Base-by-base conservation (phyloP, 495 filamentous ascomycete species). In the Aspergillus leporis region DNA sequence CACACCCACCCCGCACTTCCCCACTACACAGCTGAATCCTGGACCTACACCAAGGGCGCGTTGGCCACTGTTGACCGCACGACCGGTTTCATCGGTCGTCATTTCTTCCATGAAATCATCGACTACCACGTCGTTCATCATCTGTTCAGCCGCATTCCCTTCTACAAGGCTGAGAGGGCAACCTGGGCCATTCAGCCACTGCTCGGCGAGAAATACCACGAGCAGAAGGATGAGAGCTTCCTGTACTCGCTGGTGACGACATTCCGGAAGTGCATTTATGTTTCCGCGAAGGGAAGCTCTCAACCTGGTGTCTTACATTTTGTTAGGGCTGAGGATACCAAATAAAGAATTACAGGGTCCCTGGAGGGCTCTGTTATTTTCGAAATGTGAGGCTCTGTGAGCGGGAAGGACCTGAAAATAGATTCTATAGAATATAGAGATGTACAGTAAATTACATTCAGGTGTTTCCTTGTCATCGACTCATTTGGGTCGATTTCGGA, bases 41-140 rank as follows among this genome's bases (percentile, higher is more conserved):
- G 91, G 92, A 93, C 87, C 70, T 96, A 87, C 71, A 85, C 90
- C 51, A 90, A 90, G 66, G 92, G 92, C 49, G 90, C 91, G 46
- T 88, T 91, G 46, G 87, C 89, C 36, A 96, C 91, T 36, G 90
- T 96, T 56, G 92, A 96, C 68, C 90, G 92, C 65, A 89, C 92
- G 66, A 90, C 93, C 63, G 91, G 92, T 53, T 94, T 93, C 78
- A 88, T 93, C 68, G 92, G 92, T 38, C 89, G 90, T 58, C 84
- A 87, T 62, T 81, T 96, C 62, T 83, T 96, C 76, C 91, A 96
- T 78, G 90, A 91, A 68, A 94, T 95, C 71, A 89, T 93, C 73
- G 92, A 96, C 76, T 92, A 90, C 49, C 91, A 95, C 77, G 91
- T 96, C 55, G 82, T 93, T 45, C 91, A 96, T 79, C 91, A 95